Conservation (phyloP, 2,329 filamentous ascomycete genomes). For the Arthrobotrys entomopaga region DNA sequence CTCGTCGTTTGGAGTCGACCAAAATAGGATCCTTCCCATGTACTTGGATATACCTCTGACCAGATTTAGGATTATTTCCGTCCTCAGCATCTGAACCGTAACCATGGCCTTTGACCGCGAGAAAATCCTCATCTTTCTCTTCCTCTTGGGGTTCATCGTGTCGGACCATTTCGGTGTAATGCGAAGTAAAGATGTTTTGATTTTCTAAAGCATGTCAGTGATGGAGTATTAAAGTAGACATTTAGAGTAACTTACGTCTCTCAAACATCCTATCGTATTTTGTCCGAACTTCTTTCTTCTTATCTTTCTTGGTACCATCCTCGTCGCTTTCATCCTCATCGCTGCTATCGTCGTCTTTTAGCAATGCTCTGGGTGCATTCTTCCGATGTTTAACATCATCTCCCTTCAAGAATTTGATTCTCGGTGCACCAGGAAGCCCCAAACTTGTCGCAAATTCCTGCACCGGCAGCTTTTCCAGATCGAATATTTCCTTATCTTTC, state of each 20-base stretch:
- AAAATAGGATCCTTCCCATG: slow-evolving; percentile 77
- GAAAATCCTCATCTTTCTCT: slow-evolving; percentile 77
- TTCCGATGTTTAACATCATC: slow-evolving; percentile 87
- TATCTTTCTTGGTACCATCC: slow-evolving; percentile 65
- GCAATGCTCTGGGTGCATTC: slow-evolving; percentile 78
- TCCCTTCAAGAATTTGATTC: slow-evolving; percentile 92
- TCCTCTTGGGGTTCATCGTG: slow-evolving; percentile 64
- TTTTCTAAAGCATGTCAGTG: slow-evolving; percentile 66
- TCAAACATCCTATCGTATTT: slow-evolving; percentile 99
- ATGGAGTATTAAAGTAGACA: too few relatives aligned
- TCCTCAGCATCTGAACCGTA: slow-evolving; percentile 70
- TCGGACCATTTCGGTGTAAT: slow-evolving; percentile 86
- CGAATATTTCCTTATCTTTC: slow-evolving; percentile 90
- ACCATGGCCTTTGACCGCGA: slow-evolving; percentile 88
- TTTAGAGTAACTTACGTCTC: slow-evolving; percentile 68
- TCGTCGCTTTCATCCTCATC: slow-evolving; percentile 68
- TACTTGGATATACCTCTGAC: slow-evolving; percentile 72
- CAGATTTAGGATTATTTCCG: slow-evolving; percentile 60
- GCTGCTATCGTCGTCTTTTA: slow-evolving; percentile 67
- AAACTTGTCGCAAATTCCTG: slow-evolving; percentile 87
- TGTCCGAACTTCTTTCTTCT: slow-evolving; percentile 82
- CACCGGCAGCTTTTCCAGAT: slow-evolving; percentile 81
- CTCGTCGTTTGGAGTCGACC: slow-evolving; percentile 92
- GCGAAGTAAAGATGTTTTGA: slow-evolving; percentile 91
- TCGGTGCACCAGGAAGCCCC: slow-evolving; percentile 87